A percentile compares a stretch with the other conserved stretches of the same genome.
phyloP scores from a whole-genome alignment of 441 rosid species.

The Corymbia citriodora region DNA sequence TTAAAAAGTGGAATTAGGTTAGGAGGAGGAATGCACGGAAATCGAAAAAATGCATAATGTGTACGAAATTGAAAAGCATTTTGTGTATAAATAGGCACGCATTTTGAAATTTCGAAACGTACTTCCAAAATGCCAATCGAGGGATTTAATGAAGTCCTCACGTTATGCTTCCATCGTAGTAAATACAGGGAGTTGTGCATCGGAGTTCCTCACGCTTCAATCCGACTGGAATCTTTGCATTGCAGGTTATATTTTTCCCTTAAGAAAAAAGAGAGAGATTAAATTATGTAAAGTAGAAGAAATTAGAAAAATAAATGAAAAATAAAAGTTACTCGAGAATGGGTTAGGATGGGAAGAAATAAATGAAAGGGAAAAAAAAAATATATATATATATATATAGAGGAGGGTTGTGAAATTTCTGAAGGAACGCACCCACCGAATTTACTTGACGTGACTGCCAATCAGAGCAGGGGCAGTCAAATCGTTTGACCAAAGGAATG shows the following conservation, averaged over 20 bases:
- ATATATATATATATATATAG: too few species aligned
- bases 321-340: background rate
- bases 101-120: too few species aligned
- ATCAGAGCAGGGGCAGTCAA: background rate
- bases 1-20: too few species aligned
- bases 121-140: background rate
- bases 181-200: too few species aligned
- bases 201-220: too few species aligned
- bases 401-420: background rate
- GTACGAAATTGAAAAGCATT: rapidly evolving
- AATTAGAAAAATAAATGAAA: background rate
- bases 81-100: too few species aligned
- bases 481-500: background rate
- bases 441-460: background rate
- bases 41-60: background rate
- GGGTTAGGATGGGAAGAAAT: background rate
- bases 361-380: too few species aligned
- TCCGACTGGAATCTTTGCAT: background rate
- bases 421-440: background rate
- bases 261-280: background rate
- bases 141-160: background rate
- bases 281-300: background rate
- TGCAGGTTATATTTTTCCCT: background rate
- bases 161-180: background rate
- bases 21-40: background rate